Evolutionary conservation across 2,329 filamentous ascomycete genomes (phyloP).

Genomic region (Sclerotinia glacialis): DNA sequence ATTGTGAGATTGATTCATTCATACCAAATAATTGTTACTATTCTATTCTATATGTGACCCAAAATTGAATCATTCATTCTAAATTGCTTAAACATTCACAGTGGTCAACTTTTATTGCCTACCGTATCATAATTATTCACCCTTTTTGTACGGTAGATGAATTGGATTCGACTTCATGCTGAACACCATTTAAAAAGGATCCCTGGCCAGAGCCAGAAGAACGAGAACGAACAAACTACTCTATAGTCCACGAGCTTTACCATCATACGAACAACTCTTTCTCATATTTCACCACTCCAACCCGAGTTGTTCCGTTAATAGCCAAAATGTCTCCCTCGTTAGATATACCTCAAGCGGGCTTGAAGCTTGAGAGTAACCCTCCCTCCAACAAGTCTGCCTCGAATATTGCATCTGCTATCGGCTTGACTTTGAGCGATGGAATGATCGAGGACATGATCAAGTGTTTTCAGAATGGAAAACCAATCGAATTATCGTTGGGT

Average conservation of each 20-base stretch:
- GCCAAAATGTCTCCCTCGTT: constrained; percentile 18
- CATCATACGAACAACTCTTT: neutral
- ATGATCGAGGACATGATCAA: constrained; percentile 62
- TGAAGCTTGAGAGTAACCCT: constrained; percentile 16
- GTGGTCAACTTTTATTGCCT: neutral
- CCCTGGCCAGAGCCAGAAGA: constrained; percentile 18
- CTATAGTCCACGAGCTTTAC: neutral
- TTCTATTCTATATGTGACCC: neutral
- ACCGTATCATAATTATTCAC: constrained; percentile 10
- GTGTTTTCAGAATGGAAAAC: constrained; percentile 55
- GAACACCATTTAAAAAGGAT: constrained; percentile 16
- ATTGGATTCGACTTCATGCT: constrained; percentile 21
- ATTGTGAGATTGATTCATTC: constrained; percentile 10
- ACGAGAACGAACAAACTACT: neutral
- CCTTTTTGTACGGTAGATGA: constrained; percentile 6
- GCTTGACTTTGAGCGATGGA: constrained; percentile 55
- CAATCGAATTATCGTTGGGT: constrained; percentile 57
- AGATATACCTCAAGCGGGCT: constrained; percentile 20
- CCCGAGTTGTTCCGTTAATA: neutral
- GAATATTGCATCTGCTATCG: constrained; percentile 39
- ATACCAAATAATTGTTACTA: neutral
- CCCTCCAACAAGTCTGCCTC: constrained; percentile 18
- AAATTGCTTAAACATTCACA: neutral
- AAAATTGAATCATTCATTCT: constrained; percentile 6
- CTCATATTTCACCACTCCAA: neutral